Base-by-base conservation (phyloP, 768 basidiomycete genomes). In the Termitomyces sp. region DNA sequence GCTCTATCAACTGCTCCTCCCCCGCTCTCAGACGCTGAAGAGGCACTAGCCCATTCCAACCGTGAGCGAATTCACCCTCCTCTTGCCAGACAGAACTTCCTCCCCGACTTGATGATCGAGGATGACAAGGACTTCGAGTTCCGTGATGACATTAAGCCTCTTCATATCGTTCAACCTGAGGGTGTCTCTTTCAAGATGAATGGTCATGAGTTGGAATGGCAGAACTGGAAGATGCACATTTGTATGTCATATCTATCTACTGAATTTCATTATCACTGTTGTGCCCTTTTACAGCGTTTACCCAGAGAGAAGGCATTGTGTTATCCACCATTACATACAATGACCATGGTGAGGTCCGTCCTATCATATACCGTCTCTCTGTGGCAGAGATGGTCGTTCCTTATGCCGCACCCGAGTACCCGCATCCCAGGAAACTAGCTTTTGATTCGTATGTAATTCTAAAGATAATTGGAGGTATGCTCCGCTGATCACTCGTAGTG, bases 141-240 rank as follows among this genome's bases (percentile, higher is more conserved):
- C 15, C 80, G 92, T 26, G 76, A 79, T 24, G 89, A 86, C 62
- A 46, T 94, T 58, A 94, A 92, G 69, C 92, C 94, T 8, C 72
- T 95, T 51, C 88, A 93, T 62, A 73, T 96, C 65, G 70, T 86
- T 1, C 94, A 97, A 68, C 93, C 94, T 1, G 89, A 95, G 56
- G 94, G 95, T 41, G 93, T 96, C 26, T 90, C 88, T 60, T 98
- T 97, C 79, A 89, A 81, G 72, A 79, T 95, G 71, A 79, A 84
- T 46, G 92, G 90, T 0, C 72, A 92, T 63, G 82, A 82, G 16
- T 68, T 94, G 18, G 87, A 90, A 67, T 97, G 94, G 94, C 94
- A 97, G 70, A 94, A 94, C 62, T 97, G 94, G 94, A 92, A 87
- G 70, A 90, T 96, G 87, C 94, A 96, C 66, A 76, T 95, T 52